phyloP scores from a whole-genome alignment of 2,329 filamentous ascomycete species.

The Fonsecaea pugnacius region DNA sequence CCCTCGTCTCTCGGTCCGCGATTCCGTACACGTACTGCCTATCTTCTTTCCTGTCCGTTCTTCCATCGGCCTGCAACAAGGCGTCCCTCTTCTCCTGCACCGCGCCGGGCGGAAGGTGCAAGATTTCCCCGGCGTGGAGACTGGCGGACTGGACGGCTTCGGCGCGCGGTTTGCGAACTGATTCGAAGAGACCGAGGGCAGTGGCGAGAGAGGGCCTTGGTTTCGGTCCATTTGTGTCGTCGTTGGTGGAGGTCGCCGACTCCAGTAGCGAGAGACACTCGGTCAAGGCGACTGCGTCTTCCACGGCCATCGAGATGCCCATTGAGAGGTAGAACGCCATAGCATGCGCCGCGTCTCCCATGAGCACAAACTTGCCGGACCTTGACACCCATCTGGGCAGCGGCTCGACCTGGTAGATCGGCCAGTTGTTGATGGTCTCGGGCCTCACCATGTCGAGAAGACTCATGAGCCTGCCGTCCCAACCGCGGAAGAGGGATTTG shows the following conservation, averaged over 20 bases:
- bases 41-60: background rate
- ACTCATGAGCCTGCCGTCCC: background rate
- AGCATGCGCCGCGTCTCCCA: constrained; percentile 1
- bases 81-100: constrained; percentile 2
- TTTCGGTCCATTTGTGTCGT: background rate
- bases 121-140: background rate
- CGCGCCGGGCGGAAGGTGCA: background rate
- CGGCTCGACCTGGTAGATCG: constrained; percentile 4
- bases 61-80: background rate
- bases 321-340: constrained; percentile 6
- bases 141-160: constrained; percentile 5
- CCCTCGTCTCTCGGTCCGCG: constrained; percentile 1
- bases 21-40: constrained; percentile 3
- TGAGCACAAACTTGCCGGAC: constrained; percentile 8
- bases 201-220: background rate
- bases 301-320: constrained; percentile 8
- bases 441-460: constrained; percentile 2
- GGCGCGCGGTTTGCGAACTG: constrained; percentile 1
- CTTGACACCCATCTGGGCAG: background rate
- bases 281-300: background rate
- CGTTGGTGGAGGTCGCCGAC: background rate
- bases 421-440: background rate
- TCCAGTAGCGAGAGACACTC: constrained; percentile 7
- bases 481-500: background rate
- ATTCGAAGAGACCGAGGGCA: background rate